Evolutionary conservation across 495 filamentous ascomycete genomes (phyloP).

Genomic region (Choiromyces venosus): DNA sequence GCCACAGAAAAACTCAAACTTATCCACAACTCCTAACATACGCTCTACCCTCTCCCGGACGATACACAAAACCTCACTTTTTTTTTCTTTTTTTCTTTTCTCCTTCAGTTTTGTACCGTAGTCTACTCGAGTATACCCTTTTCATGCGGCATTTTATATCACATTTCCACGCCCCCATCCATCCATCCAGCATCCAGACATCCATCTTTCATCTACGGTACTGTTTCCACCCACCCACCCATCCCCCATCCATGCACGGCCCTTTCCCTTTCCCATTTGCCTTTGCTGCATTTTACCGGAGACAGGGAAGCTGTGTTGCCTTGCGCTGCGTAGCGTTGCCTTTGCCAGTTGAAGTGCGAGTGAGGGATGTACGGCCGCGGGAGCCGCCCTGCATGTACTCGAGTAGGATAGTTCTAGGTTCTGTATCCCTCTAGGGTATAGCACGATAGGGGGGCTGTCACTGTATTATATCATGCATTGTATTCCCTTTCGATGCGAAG

Average conservation of each 20-base stretch:
- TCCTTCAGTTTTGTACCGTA: no score
- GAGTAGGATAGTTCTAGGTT: constrained; percentile 11
- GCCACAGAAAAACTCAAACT: no score
- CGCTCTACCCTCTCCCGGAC: no score
- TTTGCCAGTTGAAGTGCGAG: not conserved
- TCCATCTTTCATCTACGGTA: no score
- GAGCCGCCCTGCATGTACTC: constrained; percentile 32
- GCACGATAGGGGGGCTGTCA: not conserved
- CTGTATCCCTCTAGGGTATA: not conserved
- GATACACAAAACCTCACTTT: not conserved
- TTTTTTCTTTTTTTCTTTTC: not conserved
- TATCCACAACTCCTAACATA: no score
- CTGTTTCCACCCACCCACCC: no score
- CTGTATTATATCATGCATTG: constrained; percentile 3
- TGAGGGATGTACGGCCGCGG: constrained; percentile 32
- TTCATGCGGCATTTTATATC: not conserved
- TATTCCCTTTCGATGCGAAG: constrained; percentile 30
- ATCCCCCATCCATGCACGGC: not conserved
- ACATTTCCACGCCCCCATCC: not conserved
- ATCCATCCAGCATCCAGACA: not conserved
- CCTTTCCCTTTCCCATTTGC: not conserved
- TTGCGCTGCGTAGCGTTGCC: no score
- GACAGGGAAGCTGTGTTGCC: not conserved
- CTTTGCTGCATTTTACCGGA: not conserved
- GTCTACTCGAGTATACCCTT: no score